Percentiles rank a stretch among this genome's conserved stretches.
These are phyloP conservation scores for Trametes gibbosa DNA, from an alignment of 768 basidiomycete species.

Conservation along the genomic window DNA sequence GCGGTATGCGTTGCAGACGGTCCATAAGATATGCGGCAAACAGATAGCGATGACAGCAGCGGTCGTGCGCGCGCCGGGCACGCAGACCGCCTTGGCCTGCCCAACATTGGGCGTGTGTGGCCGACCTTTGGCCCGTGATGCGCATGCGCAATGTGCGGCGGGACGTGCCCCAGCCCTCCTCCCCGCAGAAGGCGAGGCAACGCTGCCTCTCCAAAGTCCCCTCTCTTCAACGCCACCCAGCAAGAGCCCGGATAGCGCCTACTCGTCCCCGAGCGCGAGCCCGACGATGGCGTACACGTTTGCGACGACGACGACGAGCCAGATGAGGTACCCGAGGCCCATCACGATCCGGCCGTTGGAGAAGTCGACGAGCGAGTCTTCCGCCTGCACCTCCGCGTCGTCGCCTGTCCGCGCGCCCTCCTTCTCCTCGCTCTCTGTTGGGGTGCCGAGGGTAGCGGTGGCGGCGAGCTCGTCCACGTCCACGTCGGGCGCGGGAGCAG, in stretches of 20 bases:
- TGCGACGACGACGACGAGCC: conserved; percentile 63
- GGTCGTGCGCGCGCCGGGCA: not conserved
- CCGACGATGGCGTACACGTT: conserved; percentile 75
- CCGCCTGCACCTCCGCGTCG: conserved; percentile 25
- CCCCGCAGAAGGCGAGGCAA: too few species aligned
- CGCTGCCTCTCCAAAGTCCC: too few species aligned
- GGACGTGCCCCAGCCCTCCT: too few species aligned
- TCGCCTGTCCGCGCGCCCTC: not conserved
- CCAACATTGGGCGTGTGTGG: too few species aligned
- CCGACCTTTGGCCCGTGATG: too few species aligned
- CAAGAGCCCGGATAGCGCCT: not conserved
- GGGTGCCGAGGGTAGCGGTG: not conserved
- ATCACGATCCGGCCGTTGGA: conserved; percentile 56
- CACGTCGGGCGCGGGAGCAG: not conserved
- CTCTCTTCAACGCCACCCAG: not conserved
- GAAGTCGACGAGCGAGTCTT: conserved; percentile 50
- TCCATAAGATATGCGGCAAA: not conserved
- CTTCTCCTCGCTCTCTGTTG: not conserved
- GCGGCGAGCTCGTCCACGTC: conserved; percentile 1
- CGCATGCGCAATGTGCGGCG: too few species aligned
- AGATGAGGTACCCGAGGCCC: conserved; percentile 54
- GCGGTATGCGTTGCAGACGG: not conserved
- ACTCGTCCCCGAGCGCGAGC: conserved; percentile 42
- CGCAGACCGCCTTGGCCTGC: too few species aligned
- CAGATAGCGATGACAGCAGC: not conserved